Conservation (phyloP, 805 yeast genomes). For the Zygoascus bituminiphila region DNA sequence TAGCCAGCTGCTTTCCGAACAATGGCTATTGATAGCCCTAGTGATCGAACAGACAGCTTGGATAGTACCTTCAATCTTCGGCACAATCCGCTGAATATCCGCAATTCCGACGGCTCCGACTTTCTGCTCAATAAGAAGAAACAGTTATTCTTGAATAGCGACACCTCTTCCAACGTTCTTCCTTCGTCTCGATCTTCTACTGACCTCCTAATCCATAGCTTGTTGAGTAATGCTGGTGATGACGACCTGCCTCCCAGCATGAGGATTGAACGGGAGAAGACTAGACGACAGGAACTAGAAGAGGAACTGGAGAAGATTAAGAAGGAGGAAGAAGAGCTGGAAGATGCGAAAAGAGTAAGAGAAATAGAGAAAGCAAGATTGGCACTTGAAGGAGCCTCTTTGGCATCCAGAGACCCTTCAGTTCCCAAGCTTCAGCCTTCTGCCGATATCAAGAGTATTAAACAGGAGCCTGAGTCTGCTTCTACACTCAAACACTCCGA, state of each 20-base stretch:
- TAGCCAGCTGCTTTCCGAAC: too few species aligned
- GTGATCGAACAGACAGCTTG: conserved; percentile 17
- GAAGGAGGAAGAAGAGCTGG: neutral
- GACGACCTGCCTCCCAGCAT: conserved; percentile 1
- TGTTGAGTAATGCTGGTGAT: neutral
- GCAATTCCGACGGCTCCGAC: conserved; percentile 28
- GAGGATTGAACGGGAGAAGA: neutral
- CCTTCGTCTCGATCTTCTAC: neutral
- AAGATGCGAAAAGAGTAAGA: neutral
- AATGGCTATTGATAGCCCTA: neutral
- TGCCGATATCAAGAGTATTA: neutral
- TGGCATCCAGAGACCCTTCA: neutral
- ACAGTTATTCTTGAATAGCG: neutral
- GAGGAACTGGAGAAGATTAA: neutral
- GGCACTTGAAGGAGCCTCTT: neutral
- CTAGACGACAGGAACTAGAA: neutral
- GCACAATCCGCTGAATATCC: conserved; percentile 29
- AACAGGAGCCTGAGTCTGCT: neutral
- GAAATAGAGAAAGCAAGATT: neutral
- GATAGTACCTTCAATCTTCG: conserved; percentile 23
- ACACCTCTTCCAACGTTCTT: neutral
- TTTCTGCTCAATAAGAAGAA: conserved; percentile 16
- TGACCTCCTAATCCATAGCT: neutral
- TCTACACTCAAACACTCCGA: neutral
- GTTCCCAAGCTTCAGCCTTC: neutral